Conservation (phyloP, 2,329 filamentous ascomycete genomes). For the Botryotinia convoluta region DNA sequence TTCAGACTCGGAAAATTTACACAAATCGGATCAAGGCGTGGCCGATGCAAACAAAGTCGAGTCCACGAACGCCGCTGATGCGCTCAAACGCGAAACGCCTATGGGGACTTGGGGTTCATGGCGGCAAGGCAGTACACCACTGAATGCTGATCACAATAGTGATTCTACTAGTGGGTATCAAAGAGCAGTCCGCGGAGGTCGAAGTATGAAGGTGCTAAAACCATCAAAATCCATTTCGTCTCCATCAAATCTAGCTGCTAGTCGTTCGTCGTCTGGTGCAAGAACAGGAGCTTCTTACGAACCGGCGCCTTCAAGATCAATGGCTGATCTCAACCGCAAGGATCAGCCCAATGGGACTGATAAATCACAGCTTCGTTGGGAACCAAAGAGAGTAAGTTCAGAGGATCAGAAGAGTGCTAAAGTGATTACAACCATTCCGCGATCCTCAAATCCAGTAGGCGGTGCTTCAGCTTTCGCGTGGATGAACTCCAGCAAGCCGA, state of each 20-base stretch:
- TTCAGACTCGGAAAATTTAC: constrained; percentile 28
- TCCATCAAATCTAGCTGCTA: constrained; percentile 43
- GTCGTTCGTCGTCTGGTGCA: constrained; percentile 42
- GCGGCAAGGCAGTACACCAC: constrained; percentile 51
- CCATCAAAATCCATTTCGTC: constrained; percentile 64
- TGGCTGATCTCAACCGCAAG: constrained; percentile 54
- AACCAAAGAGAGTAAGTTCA: constrained; percentile 48
- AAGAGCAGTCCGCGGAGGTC: constrained; percentile 62
- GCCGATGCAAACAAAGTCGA: constrained; percentile 21
- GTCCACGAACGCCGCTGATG: constrained; percentile 21
- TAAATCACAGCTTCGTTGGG: constrained; percentile 46
- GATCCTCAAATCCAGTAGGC: constrained; percentile 77
- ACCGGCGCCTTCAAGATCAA: constrained; percentile 43
- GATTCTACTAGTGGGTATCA: constrained; percentile 56
- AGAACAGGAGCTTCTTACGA: constrained; percentile 55
- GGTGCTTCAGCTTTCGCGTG: constrained; percentile 93
- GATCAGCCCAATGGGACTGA: constrained; percentile 45
- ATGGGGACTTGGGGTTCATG: constrained; percentile 68
- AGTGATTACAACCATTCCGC: constrained; percentile 42
- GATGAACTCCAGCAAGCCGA: constrained; percentile 59
- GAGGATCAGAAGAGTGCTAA: constrained; percentile 37
- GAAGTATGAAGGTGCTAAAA: constrained; percentile 88
- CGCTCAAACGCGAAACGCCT: constrained; percentile 44
- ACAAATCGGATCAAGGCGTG: constrained; percentile 1
- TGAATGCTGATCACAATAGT: constrained; percentile 27